Percentiles rank a stretch among this genome's conserved stretches.
phyloP scores from a whole-genome alignment of 1,139 yeast genomes.

The Nadsonia starkeyi-henricii region DNA sequence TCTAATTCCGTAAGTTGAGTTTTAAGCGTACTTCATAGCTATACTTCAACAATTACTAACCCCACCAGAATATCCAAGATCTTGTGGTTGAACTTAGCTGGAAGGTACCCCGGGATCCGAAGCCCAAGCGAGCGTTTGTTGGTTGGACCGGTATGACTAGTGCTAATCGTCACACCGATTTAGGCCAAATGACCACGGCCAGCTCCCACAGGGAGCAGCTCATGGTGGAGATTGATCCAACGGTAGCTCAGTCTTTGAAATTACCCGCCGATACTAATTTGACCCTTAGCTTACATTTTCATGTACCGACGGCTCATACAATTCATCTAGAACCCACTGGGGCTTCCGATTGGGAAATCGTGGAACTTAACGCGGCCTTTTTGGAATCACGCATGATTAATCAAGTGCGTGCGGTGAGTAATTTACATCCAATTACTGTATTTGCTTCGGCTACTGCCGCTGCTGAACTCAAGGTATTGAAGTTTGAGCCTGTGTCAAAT shows the following conservation, averaged over 20 bases:
- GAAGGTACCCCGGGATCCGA: conserved; percentile 20
- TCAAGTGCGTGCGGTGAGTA: conserved; percentile 66
- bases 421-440: conserved; percentile 49
- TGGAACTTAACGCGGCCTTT: conserved; percentile 66
- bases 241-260: conserved; percentile 33
- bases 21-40: neutral
- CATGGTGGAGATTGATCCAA: conserved; percentile 40
- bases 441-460: conserved; percentile 54
- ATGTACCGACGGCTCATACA: conserved; percentile 39
- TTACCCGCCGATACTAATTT: conserved; percentile 34
- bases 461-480: conserved; percentile 51
- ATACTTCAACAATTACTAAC: conserved; percentile 1
- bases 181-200: conserved; percentile 23
- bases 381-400: conserved; percentile 63
- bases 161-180: conserved; percentile 24
- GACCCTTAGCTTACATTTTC: conserved; percentile 26
- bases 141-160: conserved; percentile 75
- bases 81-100: conserved; percentile 38
- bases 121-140: conserved; percentile 29
- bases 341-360: conserved; percentile 80
- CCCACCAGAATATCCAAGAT: conserved; percentile 34
- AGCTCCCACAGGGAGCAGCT: conserved; percentile 25
- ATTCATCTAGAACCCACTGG: conserved; percentile 69
- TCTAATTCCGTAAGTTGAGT: neutral
- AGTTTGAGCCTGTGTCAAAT: conserved; percentile 36